These are phyloP conservation scores for Pseudogymnoascus sp. DNA, from an alignment of 2,329 filamentous ascomycete genomes.

Conservation along the genomic window DNA sequence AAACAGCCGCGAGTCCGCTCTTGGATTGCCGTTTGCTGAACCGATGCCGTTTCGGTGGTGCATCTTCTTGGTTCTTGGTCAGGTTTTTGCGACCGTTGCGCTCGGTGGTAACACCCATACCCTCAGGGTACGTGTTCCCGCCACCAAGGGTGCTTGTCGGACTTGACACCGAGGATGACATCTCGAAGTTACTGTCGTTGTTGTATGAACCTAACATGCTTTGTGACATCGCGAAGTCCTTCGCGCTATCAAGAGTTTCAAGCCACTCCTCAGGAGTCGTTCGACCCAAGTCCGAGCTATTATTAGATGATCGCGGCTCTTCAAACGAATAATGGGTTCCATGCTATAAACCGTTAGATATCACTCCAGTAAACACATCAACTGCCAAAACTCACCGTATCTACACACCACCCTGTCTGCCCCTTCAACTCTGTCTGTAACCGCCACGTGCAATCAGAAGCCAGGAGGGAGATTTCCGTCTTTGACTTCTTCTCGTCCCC, in stretches of 20 bases:
- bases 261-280: slow-evolving; percentile 84
- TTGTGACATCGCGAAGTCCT: slow-evolving; percentile 73
- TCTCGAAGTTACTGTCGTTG: slow-evolving; percentile 58
- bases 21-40: slow-evolving; percentile 94
- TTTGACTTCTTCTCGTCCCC: slow-evolving; percentile 96
- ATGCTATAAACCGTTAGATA: slow-evolving; percentile 36
- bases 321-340: slow-evolving; percentile 92
- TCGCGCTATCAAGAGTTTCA: slow-evolving; percentile 76
- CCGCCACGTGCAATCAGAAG: slow-evolving; percentile 67
- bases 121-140: slow-evolving; percentile 34
- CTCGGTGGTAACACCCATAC: slow-evolving; percentile 42
- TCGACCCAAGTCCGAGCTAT: slow-evolving; percentile 50
- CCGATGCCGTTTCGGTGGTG: slow-evolving; percentile 45
- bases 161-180: slow-evolving; percentile 66
- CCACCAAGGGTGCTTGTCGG: slow-evolving; percentile 62
- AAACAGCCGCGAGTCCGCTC: slow-evolving; percentile 84
- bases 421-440: slow-evolving; percentile 81
- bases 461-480: slow-evolving; percentile 77
- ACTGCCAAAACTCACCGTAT: slow-evolving; percentile 62
- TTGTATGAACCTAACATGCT: slow-evolving; percentile 58
- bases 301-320: slow-evolving; percentile 65
- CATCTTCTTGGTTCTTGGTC: slow-evolving; percentile 46
- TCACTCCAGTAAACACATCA: background rate
- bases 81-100: slow-evolving; percentile 48
- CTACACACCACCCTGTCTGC: slow-evolving; percentile 78